Base-by-base conservation (phyloP, 2,329 filamentous ascomycete genomes). In the Thielaviopsis punctulata region DNA sequence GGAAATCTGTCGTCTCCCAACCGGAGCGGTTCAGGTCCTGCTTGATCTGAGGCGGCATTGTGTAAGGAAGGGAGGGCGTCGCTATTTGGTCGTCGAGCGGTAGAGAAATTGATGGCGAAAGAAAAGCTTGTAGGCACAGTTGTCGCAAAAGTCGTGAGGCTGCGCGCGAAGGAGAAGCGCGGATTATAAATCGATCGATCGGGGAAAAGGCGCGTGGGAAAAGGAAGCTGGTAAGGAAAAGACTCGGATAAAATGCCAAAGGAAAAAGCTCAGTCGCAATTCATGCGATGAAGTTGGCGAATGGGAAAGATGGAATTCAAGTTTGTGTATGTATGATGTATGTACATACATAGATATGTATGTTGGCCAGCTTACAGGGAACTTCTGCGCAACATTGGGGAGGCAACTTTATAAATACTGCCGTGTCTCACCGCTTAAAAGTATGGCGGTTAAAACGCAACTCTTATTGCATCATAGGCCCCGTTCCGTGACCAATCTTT, bases 11-110 rank as follows among this genome's bases (percentile, higher is more conserved):
- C 27, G 87, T 84, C 68, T 98, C 92, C 88, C 89, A 95, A 55
- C 92, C 92, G 18, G 88, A 92, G 51, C 92, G 80, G 69, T 96
- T 95, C 46, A 95, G 76, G 64, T 95, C 89, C 65, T 93, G 85
- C 67, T 96, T 95, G 65, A 95, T 95, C 66, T 95, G 88, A 12
- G 88, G 84, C 53, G 86, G 84, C 80, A 93, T 90, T 53, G 51
- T 56, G 57, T 13, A 6, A n/a, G 2, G 8, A 18, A 41, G 12
- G 2, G 19, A 41, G 12, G 2, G 19, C n/a, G n/a, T 19, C 4
- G n/a, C 4, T 4, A 8, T 18, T 19, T 6, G 44, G 44, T 5
- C 21, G 22, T 45, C 21, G 19, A 25, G 12, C 23, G 4, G 2
- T 15, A 27, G 25, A 6, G n/a, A 27, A 15, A 22, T 12, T 13